Percentiles rank a stretch among this genome's conserved stretches.
Conservation (phyloP, 805 yeast genomes). For the Suhomyces sp. region DNA sequence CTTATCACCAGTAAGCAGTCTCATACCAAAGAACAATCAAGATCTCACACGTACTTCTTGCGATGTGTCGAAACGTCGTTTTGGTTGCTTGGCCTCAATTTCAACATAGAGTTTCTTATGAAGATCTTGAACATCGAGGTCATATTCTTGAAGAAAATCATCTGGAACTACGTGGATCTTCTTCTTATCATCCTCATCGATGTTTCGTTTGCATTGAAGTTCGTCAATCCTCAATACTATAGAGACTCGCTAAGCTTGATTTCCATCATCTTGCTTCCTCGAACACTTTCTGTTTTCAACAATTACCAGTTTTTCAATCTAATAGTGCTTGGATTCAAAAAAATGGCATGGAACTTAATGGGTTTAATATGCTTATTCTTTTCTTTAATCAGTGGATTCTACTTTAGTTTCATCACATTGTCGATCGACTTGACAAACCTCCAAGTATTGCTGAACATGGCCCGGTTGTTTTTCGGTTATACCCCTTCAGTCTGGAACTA, state of each 20-base stretch:
- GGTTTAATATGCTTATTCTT: conserved; percentile 48
- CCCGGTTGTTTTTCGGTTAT: conserved; percentile 54
- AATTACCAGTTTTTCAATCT: conserved; percentile 50
- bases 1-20: conserved; percentile 24
- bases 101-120: conserved; percentile 45
- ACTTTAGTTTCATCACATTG: conserved; percentile 50
- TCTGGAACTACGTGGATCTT: conserved; percentile 54
- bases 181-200: conserved; percentile 39
- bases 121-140: conserved; percentile 45
- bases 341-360: conserved; percentile 49
- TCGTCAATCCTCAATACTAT: conserved; percentile 19
- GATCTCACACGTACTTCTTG: conserved; percentile 1
- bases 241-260: conserved; percentile 38
- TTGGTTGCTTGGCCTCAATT: conserved; percentile 45
- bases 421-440: conserved; percentile 42
- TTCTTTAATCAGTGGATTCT: conserved; percentile 53
- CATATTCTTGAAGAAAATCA: conserved; percentile 43
- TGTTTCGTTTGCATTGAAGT: conserved; percentile 23
- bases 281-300: conserved; percentile 49
- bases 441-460: conserved; percentile 49
- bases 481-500: conserved; percentile 60
- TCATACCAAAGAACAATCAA: neutral
- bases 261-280: conserved; percentile 49
- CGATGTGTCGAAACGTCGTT: conserved; percentile 34
- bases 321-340: conserved; percentile 48